Evolutionary conservation across 805 yeast genomes (phyloP), one percentile per base, ranked within the genome.

Genomic region (Vanderwaltozyma polyspora): DNA sequence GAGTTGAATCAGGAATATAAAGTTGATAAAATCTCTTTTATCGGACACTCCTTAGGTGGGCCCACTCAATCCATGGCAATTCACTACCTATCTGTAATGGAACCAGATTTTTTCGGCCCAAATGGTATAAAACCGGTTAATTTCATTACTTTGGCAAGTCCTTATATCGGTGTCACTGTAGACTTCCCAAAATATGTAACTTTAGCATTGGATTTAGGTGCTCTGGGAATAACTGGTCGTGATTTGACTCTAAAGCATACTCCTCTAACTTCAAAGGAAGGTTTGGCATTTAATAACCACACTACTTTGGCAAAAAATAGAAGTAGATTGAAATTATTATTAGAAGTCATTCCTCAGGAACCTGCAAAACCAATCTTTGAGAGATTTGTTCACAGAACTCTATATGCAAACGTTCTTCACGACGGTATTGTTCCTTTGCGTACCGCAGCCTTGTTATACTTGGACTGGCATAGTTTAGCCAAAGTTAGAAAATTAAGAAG

Each of bases 391-490:
- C 62, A 79, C 39, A 66, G 96, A 41, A 85, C 95, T 0, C 62
- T 81, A 0, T 91, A 91, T 56, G 95, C 97, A 0, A 91, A 91
- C 58, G 78, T 82, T 0, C 66, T 83, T 14, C 79, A 91, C 56
- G 98, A 91, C 60, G 98, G 98, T 2, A 86, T 91, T 34, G 98
- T 91, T 2, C 97, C 98, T 0, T 62, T 91, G 45, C 64, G 97
- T 33, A 91, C 98, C 0, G 76, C 95, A 0, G 85, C 96, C 0
- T 60, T 89, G 34, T 57, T 89, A 19, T 89, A 79, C 49, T 57
- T 91, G 11, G 97, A 91, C 55, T 86, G 94, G 81, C 70, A 70
- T 38, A 93, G 85, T 3, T 60, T 80, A 13, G 62, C 70, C 3
- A 66, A 67, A 31, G 79, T 78, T 1, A 57, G 62, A 6, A 54